Evolutionary conservation across 257 asterid species (phyloP), one percentile per base, ranked within the genome.

Genomic region (Forsythia viridissima): DNA sequence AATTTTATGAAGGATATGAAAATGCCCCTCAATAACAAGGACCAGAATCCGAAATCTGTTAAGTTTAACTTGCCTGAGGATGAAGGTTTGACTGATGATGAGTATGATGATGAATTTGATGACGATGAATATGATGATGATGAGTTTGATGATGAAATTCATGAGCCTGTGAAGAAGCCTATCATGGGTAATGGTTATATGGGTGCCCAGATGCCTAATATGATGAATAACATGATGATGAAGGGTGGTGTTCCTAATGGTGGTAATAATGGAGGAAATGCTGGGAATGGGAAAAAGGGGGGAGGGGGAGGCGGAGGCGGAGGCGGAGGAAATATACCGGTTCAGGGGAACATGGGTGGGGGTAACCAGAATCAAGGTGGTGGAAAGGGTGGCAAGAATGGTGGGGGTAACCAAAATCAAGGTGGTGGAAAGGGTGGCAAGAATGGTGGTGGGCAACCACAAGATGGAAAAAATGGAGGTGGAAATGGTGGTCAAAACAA

Each of bases 341-440:
- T 72, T 65, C 86, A 74, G 79, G 41, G 73, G 74, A 80, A 90
- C 80, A 76, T 59, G 44, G 92, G 89, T 0, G 92, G 89, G 18
- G 86, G 82, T 4, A 77, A 70, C 8, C 80, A 42, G 70, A 63
- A 75, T 41, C 84, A 71, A 7, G 89, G 85, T 20, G 84, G 82
- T 40, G 84, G 79, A 9, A 38, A 52, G 51, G 91, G 91, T 39
- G 97, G 84, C 6, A 80, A 82, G 77, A 83, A 87, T 71, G 86
- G 83, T 2, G 87, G 94, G 7, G 89, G 88, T 15, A 80, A 76
- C 65, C 93, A 82, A 76, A 84, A 77, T 86, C 91, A 76, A 72
- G 93, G 91, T 0, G 93, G 92, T 34, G 96, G 93, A 18, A 86
- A 86, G 77, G 90, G 86, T 8, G 89, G 83, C 30, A 91, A 93